Evolutionary conservation across 371 early-diverging fungal species (phyloP).

Genomic region (Mortierella sp.): DNA sequence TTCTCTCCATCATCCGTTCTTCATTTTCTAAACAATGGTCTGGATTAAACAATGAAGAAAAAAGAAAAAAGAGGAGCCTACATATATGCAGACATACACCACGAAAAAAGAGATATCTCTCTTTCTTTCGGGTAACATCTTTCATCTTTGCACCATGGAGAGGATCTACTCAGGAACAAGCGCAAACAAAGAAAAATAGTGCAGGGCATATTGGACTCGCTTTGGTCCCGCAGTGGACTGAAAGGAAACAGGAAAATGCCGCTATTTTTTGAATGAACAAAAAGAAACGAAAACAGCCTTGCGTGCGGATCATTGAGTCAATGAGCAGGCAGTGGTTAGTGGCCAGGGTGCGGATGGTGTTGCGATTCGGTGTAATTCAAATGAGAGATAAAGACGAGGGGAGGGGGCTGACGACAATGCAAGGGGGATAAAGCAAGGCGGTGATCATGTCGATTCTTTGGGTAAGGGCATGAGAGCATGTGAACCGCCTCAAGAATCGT

Average conservation of each 20-base stretch:
- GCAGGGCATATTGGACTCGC: neutral
- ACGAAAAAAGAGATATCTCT: neutral
- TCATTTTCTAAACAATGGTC: neutral
- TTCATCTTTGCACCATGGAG: neutral
- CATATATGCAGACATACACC: neutral
- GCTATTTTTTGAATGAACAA: neutral
- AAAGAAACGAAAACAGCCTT: neutral
- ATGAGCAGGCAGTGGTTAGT: neutral
- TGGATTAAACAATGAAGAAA: neutral
- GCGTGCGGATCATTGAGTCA: neutral
- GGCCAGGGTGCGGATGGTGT: neutral
- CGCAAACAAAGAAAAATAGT: neutral
- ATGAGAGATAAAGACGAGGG: neutral
- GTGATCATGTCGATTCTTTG: constrained; percentile 10
- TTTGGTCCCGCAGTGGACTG: too few species aligned
- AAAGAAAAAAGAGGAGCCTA: constrained; percentile 1
- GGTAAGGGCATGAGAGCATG: constrained; percentile 3
- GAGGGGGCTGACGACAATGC: neutral
- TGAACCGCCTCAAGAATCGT: neutral
- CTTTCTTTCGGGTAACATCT: neutral
- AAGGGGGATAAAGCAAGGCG: neutral
- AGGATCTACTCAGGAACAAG: neutral
- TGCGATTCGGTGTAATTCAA: neutral
- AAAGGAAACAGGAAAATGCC: neutral
- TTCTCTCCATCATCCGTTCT: neutral